phyloP scores from a whole-genome alignment of 2,329 filamentous ascomycete species.

The Diplodia sapinea region DNA sequence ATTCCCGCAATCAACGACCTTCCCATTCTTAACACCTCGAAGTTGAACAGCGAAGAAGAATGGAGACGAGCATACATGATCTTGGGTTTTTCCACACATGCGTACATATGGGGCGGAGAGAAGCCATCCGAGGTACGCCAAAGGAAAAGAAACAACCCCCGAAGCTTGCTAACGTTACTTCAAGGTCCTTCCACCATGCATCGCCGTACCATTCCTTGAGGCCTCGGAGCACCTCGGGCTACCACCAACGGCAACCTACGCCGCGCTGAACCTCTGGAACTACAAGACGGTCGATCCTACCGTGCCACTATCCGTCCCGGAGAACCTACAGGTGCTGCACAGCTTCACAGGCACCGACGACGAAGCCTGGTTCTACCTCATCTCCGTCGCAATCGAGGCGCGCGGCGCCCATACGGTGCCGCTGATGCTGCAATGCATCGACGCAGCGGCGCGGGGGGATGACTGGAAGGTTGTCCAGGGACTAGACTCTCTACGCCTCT shows the following conservation, averaged over 20 bases:
- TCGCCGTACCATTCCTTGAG: conserved; percentile 42
- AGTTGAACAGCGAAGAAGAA: conserved; percentile 77
- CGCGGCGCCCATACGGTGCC: conserved; percentile 54
- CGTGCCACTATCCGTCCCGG: conserved; percentile 38
- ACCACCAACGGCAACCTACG: conserved; percentile 44
- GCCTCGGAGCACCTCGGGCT: conserved; percentile 43
- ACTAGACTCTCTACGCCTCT: conserved; percentile 44
- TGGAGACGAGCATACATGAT: conserved; percentile 81
- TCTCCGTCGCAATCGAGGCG: conserved; percentile 60
- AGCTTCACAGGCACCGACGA: conserved; percentile 45
- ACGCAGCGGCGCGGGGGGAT: conserved; percentile 44
- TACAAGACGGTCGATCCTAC: conserved; percentile 35
- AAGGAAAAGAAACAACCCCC: neutral
- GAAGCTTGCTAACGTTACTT: neutral
- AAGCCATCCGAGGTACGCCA: conserved; percentile 67
- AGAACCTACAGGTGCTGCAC: conserved; percentile 41
- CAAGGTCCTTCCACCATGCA: conserved; percentile 41
- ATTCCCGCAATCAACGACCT: conserved; percentile 73
- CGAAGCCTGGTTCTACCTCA: conserved; percentile 55
- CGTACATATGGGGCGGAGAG: conserved; percentile 80
- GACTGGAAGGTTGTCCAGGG: conserved; percentile 34
- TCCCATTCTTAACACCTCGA: conserved; percentile 74
- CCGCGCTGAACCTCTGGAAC: conserved; percentile 46
- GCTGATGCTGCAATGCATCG: conserved; percentile 55
- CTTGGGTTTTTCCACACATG: conserved; percentile 74